These are phyloP conservation scores for Funneliformis mosseae DNA, from an alignment of 192 early-diverging fungal species.

Conservation along the genomic window DNA sequence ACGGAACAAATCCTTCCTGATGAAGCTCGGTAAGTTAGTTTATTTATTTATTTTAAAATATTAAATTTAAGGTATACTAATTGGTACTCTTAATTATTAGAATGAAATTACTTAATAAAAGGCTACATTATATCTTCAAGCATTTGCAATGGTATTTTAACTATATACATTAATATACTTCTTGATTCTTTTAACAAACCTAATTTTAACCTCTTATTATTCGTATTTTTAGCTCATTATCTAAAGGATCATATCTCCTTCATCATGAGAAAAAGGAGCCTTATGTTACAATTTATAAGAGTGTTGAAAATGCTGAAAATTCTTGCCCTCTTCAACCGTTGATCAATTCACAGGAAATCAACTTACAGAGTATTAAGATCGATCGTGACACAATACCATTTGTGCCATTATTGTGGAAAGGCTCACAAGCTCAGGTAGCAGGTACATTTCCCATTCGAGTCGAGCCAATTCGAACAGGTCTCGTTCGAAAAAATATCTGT, in stretches of 20 bases:
- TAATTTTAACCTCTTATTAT: background rate
- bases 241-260: conserved; percentile 33
- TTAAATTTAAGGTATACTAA: background rate
- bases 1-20: conserved; percentile 42
- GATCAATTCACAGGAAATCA: conserved; percentile 24
- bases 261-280: conserved; percentile 29
- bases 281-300: conserved; percentile 19
- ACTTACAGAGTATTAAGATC: background rate
- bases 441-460: conserved; percentile 37
- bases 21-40: conserved; percentile 32
- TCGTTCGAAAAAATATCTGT: no score
- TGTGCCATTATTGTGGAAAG: conserved; percentile 38
- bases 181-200: background rate
- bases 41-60: background rate
- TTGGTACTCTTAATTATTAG: background rate
- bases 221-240: background rate
- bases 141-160: conserved; percentile 30
- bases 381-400: conserved; percentile 32
- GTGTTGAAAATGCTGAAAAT: background rate
- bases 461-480: background rate
- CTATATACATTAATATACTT: background rate
- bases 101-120: conserved; percentile 37
- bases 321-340: background rate
- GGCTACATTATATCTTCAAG: conserved; percentile 36
- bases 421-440: conserved; percentile 35